Evolutionary conservation across 306 rosid species (phyloP).

Genomic region (Lablab purpureus): DNA sequence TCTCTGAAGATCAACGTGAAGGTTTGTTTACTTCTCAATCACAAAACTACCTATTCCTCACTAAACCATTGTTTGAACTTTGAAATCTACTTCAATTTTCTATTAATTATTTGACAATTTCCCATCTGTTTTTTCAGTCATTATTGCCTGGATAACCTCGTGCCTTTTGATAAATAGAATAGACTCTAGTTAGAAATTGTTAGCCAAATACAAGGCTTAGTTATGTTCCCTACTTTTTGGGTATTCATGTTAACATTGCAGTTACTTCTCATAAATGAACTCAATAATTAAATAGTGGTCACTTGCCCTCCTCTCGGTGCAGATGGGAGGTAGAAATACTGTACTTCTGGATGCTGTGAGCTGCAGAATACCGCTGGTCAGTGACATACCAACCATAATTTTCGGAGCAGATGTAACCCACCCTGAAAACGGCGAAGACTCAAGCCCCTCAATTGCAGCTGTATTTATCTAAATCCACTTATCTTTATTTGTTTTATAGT

Average conservation of each 20-base stretch:
- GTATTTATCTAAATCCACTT: conserved; percentile 51
- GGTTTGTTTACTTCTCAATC: conserved; percentile 54
- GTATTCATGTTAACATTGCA: conserved; percentile 3
- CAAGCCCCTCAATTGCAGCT: conserved; percentile 96
- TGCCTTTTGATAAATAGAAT: neutral
- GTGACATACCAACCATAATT: conserved; percentile 92
- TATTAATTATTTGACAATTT: conserved; percentile 2
- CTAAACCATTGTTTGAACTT: conserved; percentile 1
- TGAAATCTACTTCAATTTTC: neutral
- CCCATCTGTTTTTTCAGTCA: neutral
- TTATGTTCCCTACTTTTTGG: neutral
- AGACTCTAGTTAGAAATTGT: conserved; percentile 3
- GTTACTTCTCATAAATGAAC: neutral
- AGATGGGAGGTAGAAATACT: conserved; percentile 98
- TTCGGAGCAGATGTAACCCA: conserved; percentile 97
- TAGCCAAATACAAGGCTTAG: neutral
- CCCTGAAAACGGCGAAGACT: conserved; percentile 95
- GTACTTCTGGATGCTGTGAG: conserved; percentile 94
- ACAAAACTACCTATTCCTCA: conserved; percentile 17
- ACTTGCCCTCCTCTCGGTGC: conserved; percentile 38
- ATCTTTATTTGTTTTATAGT: neutral
- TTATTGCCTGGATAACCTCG: conserved; percentile 12
- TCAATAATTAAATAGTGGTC: neutral
- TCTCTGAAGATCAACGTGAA: conserved; percentile 94
- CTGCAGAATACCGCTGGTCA: conserved; percentile 92